Evolutionary conservation across 306 rosid genomes (phyloP).

Genomic region (Ziziphus jujuba): DNA sequence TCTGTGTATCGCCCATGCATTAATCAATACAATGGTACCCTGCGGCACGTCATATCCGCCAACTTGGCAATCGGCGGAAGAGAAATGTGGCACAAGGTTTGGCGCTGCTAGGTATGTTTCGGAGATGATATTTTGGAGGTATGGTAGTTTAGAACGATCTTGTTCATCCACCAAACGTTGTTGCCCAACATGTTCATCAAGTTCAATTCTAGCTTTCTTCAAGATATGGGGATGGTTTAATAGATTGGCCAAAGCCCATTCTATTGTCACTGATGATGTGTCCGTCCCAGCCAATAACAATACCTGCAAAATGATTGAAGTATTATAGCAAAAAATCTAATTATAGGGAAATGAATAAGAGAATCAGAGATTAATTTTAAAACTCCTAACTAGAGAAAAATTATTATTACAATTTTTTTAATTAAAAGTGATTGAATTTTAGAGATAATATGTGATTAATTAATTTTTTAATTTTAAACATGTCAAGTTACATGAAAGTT

Average conservation of each 20-base stretch:
- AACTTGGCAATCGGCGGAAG: constrained; percentile 11
- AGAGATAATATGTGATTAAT: too few relatives aligned
- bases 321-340: too few relatives aligned
- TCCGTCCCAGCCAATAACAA: not conserved
- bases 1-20: constrained; percentile 37
- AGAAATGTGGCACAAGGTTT: constrained; percentile 11
- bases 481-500: too few relatives aligned
- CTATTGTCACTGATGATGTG: not conserved
- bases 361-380: too few relatives aligned
- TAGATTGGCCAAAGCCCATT: too few relatives aligned
- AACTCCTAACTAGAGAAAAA: too few relatives aligned
- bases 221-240: not conserved
- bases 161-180: not conserved
- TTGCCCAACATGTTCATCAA: not conserved
- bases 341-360: too few relatives aligned
- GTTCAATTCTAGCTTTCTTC: not conserved
- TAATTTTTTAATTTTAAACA: too few relatives aligned
- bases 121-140: too few relatives aligned
- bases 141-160: not conserved
- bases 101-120: constrained; percentile 25
- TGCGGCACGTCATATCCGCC: constrained; percentile 20
- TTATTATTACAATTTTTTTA: too few relatives aligned
- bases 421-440: too few relatives aligned
- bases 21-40: constrained; percentile 12
- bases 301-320: not conserved